A percentile compares a stretch with the other conserved stretches of the same genome.
Conservation (phyloP, 1,139 yeast species). For the Ogataea hybrid region DNA sequence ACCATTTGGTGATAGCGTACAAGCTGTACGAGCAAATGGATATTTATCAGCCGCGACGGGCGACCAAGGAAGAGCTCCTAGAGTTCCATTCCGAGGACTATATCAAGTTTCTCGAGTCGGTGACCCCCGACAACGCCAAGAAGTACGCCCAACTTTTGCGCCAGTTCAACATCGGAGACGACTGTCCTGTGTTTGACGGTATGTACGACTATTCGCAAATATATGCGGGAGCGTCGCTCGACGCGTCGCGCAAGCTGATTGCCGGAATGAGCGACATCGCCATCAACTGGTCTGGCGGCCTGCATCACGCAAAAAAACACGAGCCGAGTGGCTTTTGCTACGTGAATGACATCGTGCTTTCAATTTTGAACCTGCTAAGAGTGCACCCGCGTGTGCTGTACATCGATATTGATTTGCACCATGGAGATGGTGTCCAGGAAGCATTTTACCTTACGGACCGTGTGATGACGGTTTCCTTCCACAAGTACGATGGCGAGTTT, state of each 20-base stretch:
- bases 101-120: constrained; percentile 70
- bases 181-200: constrained; percentile 96
- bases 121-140: constrained; percentile 78
- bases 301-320: constrained; percentile 94
- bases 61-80: constrained; percentile 73
- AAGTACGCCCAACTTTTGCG: constrained; percentile 21
- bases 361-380: constrained; percentile 82
- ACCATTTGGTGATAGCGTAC: constrained; percentile 83
- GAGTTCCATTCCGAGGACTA: constrained; percentile 90
- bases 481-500: constrained; percentile 86
- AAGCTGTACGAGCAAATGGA: constrained; percentile 90
- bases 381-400: constrained; percentile 95
- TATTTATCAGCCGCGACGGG: constrained; percentile 75
- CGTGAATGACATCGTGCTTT: constrained; percentile 84
- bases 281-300: constrained; percentile 94
- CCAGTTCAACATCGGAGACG: constrained; percentile 95
- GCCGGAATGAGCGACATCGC: constrained; percentile 96
- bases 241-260: constrained; percentile 91
- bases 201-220: constrained; percentile 92
- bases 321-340: constrained; percentile 98
- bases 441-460: constrained; percentile 96
- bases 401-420: constrained; percentile 95
- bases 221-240: constrained; percentile 96
- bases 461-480: constrained; percentile 97
- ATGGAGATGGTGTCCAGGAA: constrained; percentile 98